Evolutionary conservation across 495 filamentous ascomycete species (phyloP).

Genomic region (Daldinia loculata): DNA sequence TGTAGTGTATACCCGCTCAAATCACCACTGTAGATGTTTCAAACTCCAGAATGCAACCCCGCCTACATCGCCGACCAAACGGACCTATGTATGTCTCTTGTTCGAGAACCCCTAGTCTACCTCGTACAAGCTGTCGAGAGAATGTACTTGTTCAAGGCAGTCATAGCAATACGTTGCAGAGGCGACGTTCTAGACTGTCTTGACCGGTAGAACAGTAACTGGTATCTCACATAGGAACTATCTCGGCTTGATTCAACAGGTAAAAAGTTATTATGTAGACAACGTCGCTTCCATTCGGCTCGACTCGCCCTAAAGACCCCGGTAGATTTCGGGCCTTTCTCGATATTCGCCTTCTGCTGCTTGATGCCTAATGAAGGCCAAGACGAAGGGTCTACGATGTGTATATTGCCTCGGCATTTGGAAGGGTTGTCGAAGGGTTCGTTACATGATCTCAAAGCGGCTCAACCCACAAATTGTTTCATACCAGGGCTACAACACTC

Average conservation of each 20-base stretch:
- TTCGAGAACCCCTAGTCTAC: slow-evolving; percentile 9
- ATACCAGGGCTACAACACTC: slow-evolving; percentile 5
- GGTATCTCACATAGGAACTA: slow-evolving; percentile 8
- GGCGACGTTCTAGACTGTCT: slow-evolving; percentile 23
- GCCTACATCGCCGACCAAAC: slow-evolving; percentile 11
- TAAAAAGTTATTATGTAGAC: slow-evolving; percentile 11
- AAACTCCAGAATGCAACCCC: slow-evolving; percentile 1
- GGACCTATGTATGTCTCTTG: slow-evolving; percentile 1
- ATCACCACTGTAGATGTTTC: not conserved
- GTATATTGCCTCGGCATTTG: not conserved
- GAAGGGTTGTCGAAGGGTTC: slow-evolving; percentile 1
- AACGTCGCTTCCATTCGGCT: slow-evolving; percentile 14
- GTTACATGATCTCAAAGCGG: slow-evolving; percentile 11
- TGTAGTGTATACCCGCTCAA: not conserved
- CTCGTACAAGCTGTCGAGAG: slow-evolving; percentile 1
- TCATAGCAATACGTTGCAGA: slow-evolving; percentile 1
- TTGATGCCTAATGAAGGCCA: slow-evolving; percentile 31
- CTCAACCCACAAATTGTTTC: slow-evolving; percentile 15
- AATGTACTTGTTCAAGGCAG: not conserved
- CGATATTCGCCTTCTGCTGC: slow-evolving; percentile 11
- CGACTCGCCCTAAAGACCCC: not conserved
- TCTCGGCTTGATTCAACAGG: slow-evolving; percentile 13
- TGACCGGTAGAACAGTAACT: slow-evolving; percentile 6
- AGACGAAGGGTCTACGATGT: slow-evolving; percentile 15
- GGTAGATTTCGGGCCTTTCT: slow-evolving; percentile 2